phyloP scores from a whole-genome alignment of 345 rosid genomes.

The Eucalyptus erythrocorys region DNA sequence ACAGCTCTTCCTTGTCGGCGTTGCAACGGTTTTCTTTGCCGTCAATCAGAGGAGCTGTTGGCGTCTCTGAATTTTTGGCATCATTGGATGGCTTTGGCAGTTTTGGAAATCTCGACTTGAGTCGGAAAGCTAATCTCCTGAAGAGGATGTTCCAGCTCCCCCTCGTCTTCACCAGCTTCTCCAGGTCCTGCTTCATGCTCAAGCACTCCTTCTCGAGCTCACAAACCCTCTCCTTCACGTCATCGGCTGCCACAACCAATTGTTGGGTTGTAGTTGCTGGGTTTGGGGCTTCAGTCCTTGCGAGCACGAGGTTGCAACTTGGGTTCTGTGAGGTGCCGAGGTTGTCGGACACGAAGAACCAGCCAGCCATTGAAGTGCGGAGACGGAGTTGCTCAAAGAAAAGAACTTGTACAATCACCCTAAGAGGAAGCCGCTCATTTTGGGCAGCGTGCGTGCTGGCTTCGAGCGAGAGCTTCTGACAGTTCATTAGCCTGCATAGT shows the following conservation, averaged over 20 bases:
- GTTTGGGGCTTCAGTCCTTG: conserved; percentile 13
- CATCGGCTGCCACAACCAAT: conserved; percentile 12
- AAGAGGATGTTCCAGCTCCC: conserved; percentile 51
- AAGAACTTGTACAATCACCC: conserved; percentile 79
- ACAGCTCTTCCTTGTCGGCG: not conserved
- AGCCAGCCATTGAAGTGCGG: conserved; percentile 57
- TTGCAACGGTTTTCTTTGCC: conserved; percentile 1
- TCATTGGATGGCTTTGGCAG: not conserved
- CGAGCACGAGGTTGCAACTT: conserved; percentile 20
- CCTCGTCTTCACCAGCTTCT: conserved; percentile 54
- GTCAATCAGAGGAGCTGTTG: not conserved
- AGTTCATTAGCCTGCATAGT: conserved; percentile 66
- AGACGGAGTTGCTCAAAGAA: conserved; percentile 92
- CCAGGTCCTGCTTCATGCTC: conserved; percentile 72
- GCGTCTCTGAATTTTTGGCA: not conserved
- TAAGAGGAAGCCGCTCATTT: conserved; percentile 81
- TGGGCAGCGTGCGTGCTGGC: conserved; percentile 92
- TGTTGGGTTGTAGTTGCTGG: not conserved
- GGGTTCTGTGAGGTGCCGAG: conserved; percentile 26
- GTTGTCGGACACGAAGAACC: conserved; percentile 60
- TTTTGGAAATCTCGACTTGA: conserved; percentile 19
- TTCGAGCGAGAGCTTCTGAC: conserved; percentile 85
- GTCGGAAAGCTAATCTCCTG: conserved; percentile 17
- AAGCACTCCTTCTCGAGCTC: conserved; percentile 75
- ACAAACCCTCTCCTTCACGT: conserved; percentile 54